Conservation (phyloP, 2,329 filamentous ascomycete genomes). For the Talaromyces sp. region DNA sequence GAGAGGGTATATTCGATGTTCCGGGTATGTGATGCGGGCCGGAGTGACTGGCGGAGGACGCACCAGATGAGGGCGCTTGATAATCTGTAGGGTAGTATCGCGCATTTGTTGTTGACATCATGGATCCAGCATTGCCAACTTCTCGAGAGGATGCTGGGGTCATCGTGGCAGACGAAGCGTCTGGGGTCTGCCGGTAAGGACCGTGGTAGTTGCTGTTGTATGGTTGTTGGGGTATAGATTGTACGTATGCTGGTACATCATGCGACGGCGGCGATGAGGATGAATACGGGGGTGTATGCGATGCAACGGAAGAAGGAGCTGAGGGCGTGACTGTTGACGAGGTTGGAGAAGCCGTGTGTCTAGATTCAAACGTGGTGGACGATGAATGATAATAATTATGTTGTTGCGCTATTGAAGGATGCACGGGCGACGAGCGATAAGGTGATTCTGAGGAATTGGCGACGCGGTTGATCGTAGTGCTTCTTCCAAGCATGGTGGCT, state of each 20-base stretch:
- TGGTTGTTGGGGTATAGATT: conserved; percentile 29
- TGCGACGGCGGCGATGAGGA: conserved; percentile 28
- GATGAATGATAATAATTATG: conserved; percentile 20
- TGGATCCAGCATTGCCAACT: background rate
- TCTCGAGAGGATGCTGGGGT: conserved; percentile 12
- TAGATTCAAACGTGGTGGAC: conserved; percentile 31
- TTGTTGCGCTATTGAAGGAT: conserved; percentile 25
- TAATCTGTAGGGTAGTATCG: conserved; percentile 13
- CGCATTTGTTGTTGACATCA: background rate
- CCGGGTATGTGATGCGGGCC: conserved; percentile 7
- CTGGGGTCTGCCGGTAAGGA: conserved; percentile 28
- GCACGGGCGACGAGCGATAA: conserved; percentile 34
- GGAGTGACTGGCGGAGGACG: background rate
- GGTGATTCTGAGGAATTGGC: conserved; percentile 34
- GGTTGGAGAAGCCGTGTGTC: conserved; percentile 36
- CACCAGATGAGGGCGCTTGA: background rate
- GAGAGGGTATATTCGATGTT: conserved; percentile 30
- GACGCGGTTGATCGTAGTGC: conserved; percentile 38
- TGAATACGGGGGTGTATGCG: conserved; percentile 34
- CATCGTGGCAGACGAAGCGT: conserved; percentile 20
- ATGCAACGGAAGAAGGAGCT: conserved; percentile 33
- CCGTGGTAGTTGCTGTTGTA: conserved; percentile 25
- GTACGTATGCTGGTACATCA: conserved; percentile 40
- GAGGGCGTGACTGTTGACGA: conserved; percentile 38
- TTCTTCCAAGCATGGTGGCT: conserved; percentile 59